Evolutionary conservation across 805 yeast genomes (phyloP).

Genomic region (Kurtzmaniella fragi): DNA sequence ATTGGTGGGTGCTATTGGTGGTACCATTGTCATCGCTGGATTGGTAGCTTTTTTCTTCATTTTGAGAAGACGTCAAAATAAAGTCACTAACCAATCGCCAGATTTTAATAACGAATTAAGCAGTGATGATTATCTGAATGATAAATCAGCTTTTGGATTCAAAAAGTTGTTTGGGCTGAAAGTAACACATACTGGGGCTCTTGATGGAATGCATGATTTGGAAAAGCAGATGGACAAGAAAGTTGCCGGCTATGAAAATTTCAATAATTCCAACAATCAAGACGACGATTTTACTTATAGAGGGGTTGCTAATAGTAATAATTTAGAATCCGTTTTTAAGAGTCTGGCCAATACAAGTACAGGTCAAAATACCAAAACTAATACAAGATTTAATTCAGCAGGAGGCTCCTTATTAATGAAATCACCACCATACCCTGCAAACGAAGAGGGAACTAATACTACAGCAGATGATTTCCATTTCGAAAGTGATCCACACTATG

Average conservation of each 20-base stretch:
- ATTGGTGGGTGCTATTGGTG: conserved; percentile 44
- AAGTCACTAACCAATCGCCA: conserved; percentile 36
- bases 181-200: conserved; percentile 7
- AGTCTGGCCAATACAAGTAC: conserved; percentile 13
- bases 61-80: conserved; percentile 25
- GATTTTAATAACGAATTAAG: conserved; percentile 24
- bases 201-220: conserved; percentile 18
- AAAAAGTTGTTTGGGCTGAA: conserved; percentile 26
- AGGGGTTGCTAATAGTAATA: conserved; percentile 39
- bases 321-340: conserved; percentile 35
- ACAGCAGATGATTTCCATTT: conserved; percentile 2
- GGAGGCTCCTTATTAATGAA: conserved; percentile 1
- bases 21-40: conserved; percentile 35
- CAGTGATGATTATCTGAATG: conserved; percentile 18
- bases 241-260: conserved; percentile 6
- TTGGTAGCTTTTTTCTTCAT: conserved; percentile 31
- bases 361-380: conserved; percentile 8
- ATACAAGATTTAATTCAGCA: conserved; percentile 22
- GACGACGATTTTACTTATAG: conserved; percentile 36
- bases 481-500: not conserved
- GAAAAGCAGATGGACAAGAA: conserved; percentile 19
- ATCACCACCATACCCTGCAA: not conserved
- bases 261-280: conserved; percentile 4
- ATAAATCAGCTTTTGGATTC: conserved; percentile 20
- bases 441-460: not conserved